Evolutionary conservation across 164 flowering plant species (phyloP).

Genomic region (Warburgia ugandensis): DNA sequence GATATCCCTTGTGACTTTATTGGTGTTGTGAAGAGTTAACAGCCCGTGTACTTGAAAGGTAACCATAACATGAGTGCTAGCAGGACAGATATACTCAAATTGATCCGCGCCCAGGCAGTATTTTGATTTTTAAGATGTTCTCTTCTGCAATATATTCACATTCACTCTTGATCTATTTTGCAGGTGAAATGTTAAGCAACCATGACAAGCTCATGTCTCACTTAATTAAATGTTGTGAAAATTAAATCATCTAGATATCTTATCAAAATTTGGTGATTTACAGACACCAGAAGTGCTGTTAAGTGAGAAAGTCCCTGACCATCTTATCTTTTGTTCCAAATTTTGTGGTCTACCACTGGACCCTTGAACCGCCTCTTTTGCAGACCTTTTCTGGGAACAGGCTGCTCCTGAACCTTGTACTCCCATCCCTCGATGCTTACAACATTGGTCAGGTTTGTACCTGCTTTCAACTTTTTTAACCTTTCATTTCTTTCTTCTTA

Average conservation of each 20-base stretch:
- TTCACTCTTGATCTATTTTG: slow-evolving; percentile 12
- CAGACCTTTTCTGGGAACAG: slow-evolving; percentile 97
- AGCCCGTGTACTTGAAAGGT: slow-evolving; percentile 90
- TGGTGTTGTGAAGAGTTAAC: slow-evolving; percentile 86
- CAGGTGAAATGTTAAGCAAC: slow-evolving; percentile 89
- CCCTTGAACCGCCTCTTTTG: too few relatives aligned
- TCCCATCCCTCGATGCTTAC: slow-evolving; percentile 80
- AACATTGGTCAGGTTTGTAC: slow-evolving; percentile 78
- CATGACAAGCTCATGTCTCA: slow-evolving; percentile 99
- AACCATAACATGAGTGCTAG: slow-evolving; percentile 2
- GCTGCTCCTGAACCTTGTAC: slow-evolving; percentile 85
- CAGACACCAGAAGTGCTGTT: slow-evolving; percentile 76
- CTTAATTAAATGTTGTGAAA: too few relatives aligned
- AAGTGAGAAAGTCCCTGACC: slow-evolving; percentile 72
- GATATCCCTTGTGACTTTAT: slow-evolving; percentile 97
- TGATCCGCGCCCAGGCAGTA: neutral
- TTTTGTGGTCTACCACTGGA: neutral
- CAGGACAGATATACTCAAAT: neutral
- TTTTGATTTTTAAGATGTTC: neutral
- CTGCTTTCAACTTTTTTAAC: neutral
- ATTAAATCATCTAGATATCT: slow-evolving; percentile 6
- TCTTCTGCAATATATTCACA: neutral
- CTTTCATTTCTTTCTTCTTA: too few relatives aligned
- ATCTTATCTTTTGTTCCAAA: slow-evolving; percentile 37
- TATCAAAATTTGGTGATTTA: slow-evolving; percentile 7